Conservation (phyloP, 176 grass and related monocot genomes). For the Alopecurus myosuroides region DNA sequence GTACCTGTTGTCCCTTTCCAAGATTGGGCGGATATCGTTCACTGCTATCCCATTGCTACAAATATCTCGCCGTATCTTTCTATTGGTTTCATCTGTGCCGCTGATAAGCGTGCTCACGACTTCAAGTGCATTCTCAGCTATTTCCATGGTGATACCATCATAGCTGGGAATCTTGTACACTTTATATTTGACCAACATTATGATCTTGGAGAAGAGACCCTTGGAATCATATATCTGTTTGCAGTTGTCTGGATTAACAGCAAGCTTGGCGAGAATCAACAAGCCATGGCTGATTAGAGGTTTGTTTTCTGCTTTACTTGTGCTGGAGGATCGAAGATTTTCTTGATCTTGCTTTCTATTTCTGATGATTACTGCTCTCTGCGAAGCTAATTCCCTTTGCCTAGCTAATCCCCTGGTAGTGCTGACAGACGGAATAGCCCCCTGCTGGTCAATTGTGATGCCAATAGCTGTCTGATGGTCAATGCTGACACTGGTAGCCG, state of each 20-base stretch:
- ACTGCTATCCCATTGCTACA: neutral
- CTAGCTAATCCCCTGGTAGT: too few species aligned
- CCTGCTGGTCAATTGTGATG: neutral
- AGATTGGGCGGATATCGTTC: neutral
- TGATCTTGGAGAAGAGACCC: neutral
- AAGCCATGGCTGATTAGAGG: constrained; percentile 10
- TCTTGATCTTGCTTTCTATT: too few species aligned
- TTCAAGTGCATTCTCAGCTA: neutral
- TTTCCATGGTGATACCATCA: constrained; percentile 1
- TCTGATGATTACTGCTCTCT: too few species aligned
- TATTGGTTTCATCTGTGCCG: neutral
- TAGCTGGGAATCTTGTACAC: neutral
- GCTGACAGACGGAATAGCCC: too few species aligned
- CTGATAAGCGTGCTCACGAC: neutral
- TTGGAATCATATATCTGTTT: neutral
- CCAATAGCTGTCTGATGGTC: neutral
- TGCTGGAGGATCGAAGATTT: neutral
- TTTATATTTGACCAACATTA: neutral
- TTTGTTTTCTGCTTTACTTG: neutral
- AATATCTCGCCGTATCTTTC: neutral
- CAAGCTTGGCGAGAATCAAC: neutral
- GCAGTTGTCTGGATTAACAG: neutral
- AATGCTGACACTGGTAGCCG: neutral
- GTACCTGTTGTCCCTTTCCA: neutral
- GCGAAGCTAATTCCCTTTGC: too few species aligned